Evolutionary conservation across 2,329 filamentous ascomycete genomes (phyloP), one percentile per base, ranked within the genome.

Genomic region (Trichoderma lentiforme): DNA sequence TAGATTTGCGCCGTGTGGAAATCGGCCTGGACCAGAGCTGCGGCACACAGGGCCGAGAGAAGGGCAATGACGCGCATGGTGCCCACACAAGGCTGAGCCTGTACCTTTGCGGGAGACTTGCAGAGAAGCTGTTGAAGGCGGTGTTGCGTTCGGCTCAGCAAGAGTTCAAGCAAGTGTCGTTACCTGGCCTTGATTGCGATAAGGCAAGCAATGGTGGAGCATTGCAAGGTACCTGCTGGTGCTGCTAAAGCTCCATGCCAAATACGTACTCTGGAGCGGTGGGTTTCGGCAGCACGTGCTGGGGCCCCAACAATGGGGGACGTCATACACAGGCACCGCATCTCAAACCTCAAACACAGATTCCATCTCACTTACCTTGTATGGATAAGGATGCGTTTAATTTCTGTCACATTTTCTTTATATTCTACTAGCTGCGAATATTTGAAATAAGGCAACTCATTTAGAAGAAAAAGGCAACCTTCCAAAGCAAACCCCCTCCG

Each of bases 1-100:
- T 86, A 87, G 80, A 90, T 81, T 72, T 86, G 80, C 36, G 84
- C 85, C 36, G 83, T 86, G 73, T 83, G 83, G 56, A 83, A 81
- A 56, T 81, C 75, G 72, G 83, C 82, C 47, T 75, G 76, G 72
- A 82, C 82, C 57, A 84, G 75, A 43, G 82, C 77, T 18, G 83
- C 81, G 73, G 82, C 82, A 74, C 82, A 80, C n/a, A 88, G 78
- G 64, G 82, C 79, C 32, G 83, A 80, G 61, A 86, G 60, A 47
- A 86, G 61, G 15, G 81, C 77, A 21, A 80, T 73, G 73, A 82
- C 74, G 75, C 81, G 84, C 86, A 87, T 88, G 53, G 32, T 77
- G 71, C 47, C 43, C 11, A 26, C 53, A 28, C 39, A 47, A 43
- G 14, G 21, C 15, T 43, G 36, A 63, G 60, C 28, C 56, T 21